Percentiles rank a stretch among this genome's conserved stretches.
Conservation (phyloP, 768 basidiomycete genomes). For the Pholiota conissans region DNA sequence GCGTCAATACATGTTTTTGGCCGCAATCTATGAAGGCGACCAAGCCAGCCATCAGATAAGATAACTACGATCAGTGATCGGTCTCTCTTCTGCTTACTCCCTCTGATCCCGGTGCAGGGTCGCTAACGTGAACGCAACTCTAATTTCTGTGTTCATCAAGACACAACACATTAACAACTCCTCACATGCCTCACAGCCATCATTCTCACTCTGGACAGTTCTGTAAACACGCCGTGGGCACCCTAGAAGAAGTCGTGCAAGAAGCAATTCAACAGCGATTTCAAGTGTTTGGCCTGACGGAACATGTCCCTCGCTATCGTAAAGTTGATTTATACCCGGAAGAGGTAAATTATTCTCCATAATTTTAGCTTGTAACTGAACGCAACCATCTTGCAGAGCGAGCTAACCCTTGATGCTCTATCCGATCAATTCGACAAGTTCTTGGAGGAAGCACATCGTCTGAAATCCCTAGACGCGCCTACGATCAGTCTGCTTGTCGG, state of each 20-base stretch:
- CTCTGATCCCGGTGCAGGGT: neutral
- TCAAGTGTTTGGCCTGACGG: slow-evolving; percentile 81
- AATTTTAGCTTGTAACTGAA: slow-evolving; percentile 5
- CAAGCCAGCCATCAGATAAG: neutral
- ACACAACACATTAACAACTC: neutral
- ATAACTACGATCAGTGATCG: neutral
- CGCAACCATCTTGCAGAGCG: slow-evolving; percentile 41
- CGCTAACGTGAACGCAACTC: neutral
- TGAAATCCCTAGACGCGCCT: slow-evolving; percentile 50
- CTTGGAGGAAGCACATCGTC: slow-evolving; percentile 75
- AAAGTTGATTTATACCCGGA: slow-evolving; percentile 82
- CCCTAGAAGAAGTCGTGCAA: slow-evolving; percentile 5
- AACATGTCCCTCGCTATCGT: slow-evolving; percentile 92
- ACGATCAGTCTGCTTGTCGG: slow-evolving; percentile 82
- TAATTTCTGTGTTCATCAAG: neutral
- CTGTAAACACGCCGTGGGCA: slow-evolving; percentile 7
- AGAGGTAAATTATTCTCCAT: slow-evolving; percentile 61
- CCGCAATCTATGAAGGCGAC: too few species aligned
- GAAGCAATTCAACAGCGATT: slow-evolving; percentile 48
- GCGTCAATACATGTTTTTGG: too few species aligned
- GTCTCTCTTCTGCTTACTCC: neutral
- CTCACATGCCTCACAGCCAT: slow-evolving; percentile 5
- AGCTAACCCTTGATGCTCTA: slow-evolving; percentile 52
- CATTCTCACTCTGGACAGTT: slow-evolving; percentile 7
- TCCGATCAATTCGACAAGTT: slow-evolving; percentile 69